Percentiles rank a stretch among this genome's conserved stretches.
Conservation (phyloP, 179 eudicot genomes). For the Silene vulgaris region DNA sequence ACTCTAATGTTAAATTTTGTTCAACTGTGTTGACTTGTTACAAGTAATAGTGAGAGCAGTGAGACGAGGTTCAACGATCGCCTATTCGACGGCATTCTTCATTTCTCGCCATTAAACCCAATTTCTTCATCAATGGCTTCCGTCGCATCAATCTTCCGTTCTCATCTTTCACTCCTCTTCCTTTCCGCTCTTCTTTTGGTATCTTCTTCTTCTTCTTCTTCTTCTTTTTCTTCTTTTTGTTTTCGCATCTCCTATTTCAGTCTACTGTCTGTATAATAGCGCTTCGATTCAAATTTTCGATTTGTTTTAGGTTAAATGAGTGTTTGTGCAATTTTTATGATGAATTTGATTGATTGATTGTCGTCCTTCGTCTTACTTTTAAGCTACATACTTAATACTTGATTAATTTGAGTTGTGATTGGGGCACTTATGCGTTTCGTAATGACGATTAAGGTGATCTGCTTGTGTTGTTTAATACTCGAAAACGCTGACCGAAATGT, state of each 20-base stretch:
- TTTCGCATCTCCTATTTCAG: not conserved
- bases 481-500: no score
- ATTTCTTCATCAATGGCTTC: slow-evolving; percentile 16
- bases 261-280: not conserved
- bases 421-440: no score
- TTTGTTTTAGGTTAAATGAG: not conserved
- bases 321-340: not conserved
- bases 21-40: not conserved
- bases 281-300: not conserved
- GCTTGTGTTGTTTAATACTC: no score
- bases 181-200: slow-evolving; percentile 25
- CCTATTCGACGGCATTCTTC: not conserved
- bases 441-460: no score
- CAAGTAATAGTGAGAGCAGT: not conserved
- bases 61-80: not conserved
- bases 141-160: slow-evolving; percentile 11
- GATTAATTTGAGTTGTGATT: no score
- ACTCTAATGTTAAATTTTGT: no score
- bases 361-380: no score
- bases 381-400: no score
- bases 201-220: not conserved
- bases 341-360: no score
- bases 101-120: slow-evolving; percentile 14
- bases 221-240: not conserved
- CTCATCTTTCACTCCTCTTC: slow-evolving; percentile 16